Evolutionary conservation across 176 grass and related monocot species (phyloP), one percentile per base, ranked within the genome.

Genomic region (Paspalum vaginatum): DNA sequence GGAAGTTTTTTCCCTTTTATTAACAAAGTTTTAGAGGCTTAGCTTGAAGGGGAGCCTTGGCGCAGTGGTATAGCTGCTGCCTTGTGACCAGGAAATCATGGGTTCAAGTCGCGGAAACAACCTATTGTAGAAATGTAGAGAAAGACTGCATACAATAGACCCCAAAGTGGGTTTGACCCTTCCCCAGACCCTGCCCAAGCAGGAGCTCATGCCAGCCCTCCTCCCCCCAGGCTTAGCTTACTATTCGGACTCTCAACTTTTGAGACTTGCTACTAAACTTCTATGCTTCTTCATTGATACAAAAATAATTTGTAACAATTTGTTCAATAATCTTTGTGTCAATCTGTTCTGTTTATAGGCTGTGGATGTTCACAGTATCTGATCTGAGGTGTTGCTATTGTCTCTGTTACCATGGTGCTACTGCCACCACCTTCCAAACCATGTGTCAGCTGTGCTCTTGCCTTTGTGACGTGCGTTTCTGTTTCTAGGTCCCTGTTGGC

Each of bases 401-500:
- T 71, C 68, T 26, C 6, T 43, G 70, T 16, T 65, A 39, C 58
- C 42, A 4, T 55, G 54, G 15, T 44, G 45, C 65, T 22, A 65
- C 9, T 44, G 45, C 65, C 37, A 65, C 9, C 9, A 69, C 66
- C 39, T 52, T 66, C 67, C 8, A 75, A 54, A 62, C 43, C 7
- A 9, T 84, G 8, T 11, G 9, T 24, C 2, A 65, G 18, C 25
- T 61, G 14, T 79, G 21, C 39, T 41, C 52, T 52, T 67, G 59
- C 38, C 24, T 77, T 83, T 68, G 32, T 75, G 51, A 55, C 17
- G 0, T 74, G 7, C 17, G 15, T 71, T 59, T 14, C 41, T 51
- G 78, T 49, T 69, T 79, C 39, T 69, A 97, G 94, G 94, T 97
- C 25, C 94, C 94, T 81, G 94, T 97, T 70, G 94, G 94, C 69